phyloP scores from a whole-genome alignment of 2,329 filamentous ascomycete genomes.

The Penicillium oxalicum region DNA sequence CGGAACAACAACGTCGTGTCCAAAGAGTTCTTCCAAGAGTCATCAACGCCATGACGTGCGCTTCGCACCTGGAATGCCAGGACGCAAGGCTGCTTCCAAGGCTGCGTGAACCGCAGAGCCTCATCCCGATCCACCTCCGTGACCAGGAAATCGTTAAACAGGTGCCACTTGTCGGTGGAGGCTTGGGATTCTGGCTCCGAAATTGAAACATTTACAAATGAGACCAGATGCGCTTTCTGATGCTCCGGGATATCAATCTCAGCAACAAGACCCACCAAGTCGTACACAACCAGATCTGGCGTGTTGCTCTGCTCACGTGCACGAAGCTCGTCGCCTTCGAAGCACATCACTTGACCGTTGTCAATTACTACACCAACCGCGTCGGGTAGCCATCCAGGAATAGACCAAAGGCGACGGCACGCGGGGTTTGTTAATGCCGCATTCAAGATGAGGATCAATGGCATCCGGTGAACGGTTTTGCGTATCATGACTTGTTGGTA shows the following conservation, averaged over 20 bases:
- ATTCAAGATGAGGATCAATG: constrained; percentile 83
- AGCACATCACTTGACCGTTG: constrained; percentile 88
- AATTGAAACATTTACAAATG: constrained; percentile 72
- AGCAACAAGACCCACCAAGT: constrained; percentile 80
- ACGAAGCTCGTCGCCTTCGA: constrained; percentile 83
- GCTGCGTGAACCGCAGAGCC: constrained; percentile 79
- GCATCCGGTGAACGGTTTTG: constrained; percentile 76
- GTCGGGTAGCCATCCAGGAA: constrained; percentile 83
- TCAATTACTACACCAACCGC: constrained; percentile 91
- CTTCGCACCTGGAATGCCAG: constrained; percentile 78
- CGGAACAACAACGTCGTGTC: constrained; percentile 81
- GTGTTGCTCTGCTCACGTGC: constrained; percentile 71
- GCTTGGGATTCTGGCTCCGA: constrained; percentile 43
- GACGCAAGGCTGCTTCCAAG: constrained; percentile 89
- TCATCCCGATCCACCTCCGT: constrained; percentile 72
- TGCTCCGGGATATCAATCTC: constrained; percentile 83
- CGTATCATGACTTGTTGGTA: constrained; percentile 84
- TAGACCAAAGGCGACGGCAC: constrained; percentile 71
- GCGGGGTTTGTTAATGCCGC: constrained; percentile 66
- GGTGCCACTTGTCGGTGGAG: constrained; percentile 75
- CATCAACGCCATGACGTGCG: constrained; percentile 74
- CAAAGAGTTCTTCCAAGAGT: constrained; percentile 75
- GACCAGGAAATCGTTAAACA: constrained; percentile 97
- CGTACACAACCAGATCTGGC: constrained; percentile 81
- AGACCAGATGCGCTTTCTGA: constrained; percentile 84